Percentiles rank a stretch among this genome's conserved stretches.
phyloP scores from a whole-genome alignment of 1,139 yeast genomes.

The Geotrichum cucujoidarum region DNA sequence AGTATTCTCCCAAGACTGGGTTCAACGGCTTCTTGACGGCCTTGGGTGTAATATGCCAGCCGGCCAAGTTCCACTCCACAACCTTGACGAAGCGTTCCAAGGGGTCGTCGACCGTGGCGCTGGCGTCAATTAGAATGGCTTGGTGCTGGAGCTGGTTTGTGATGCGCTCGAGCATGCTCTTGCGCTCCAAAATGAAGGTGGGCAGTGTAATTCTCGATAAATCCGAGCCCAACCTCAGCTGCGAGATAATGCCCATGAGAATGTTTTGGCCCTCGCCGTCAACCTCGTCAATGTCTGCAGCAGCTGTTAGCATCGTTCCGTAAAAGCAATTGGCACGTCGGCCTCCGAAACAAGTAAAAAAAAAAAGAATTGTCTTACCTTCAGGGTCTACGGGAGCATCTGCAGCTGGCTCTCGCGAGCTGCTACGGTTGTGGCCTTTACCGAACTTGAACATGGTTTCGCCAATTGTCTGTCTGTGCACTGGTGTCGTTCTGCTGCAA shows the following conservation, averaged over 20 bases:
- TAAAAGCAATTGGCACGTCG: neutral
- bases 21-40: conserved; percentile 96
- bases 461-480: too few relatives aligned
- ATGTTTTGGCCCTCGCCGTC: conserved; percentile 88
- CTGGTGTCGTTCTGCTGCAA: too few relatives aligned
- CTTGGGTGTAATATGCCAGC: conserved; percentile 98
- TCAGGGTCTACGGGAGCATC: neutral
- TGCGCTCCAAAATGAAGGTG: conserved; percentile 88
- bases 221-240: conserved; percentile 89
- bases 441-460: neutral
- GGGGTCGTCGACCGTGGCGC: conserved; percentile 46
- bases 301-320: neutral
- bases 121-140: conserved; percentile 65
- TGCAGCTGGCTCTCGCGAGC: neutral
- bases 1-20: conserved; percentile 89
- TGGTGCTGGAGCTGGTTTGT: conserved; percentile 88
- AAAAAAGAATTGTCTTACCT: neutral
- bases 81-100: conserved; percentile 65
- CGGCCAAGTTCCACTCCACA: conserved; percentile 83
- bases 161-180: conserved; percentile 92
- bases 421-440: neutral
- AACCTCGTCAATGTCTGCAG: conserved; percentile 79
- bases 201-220: conserved; percentile 87
- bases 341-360: neutral
- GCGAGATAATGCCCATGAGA: conserved; percentile 78